Evolutionary conservation across 164 flowering plant species (phyloP).

Genomic region (Vitis rotundifolia): DNA sequence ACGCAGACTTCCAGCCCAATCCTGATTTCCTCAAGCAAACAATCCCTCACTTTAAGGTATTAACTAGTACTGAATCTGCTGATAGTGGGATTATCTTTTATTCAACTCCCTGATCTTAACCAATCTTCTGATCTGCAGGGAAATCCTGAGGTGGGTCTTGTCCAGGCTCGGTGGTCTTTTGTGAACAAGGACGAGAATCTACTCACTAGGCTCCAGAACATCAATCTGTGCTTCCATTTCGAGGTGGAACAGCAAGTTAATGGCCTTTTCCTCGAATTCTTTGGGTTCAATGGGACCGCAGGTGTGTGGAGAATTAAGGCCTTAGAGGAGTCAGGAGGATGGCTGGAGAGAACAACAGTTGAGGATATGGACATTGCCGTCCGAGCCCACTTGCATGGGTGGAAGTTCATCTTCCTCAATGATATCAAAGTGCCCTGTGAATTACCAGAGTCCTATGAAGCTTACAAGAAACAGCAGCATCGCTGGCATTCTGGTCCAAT

Average conservation of each 20-base stretch:
- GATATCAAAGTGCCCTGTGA: conserved; percentile 70
- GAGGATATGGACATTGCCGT: conserved; percentile 78
- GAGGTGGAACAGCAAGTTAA: conserved; percentile 90
- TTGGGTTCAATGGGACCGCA: conserved; percentile 85
- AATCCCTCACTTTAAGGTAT: conserved; percentile 78
- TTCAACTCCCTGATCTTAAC: no score
- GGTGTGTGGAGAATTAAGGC: conserved; percentile 87
- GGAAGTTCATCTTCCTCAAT: conserved; percentile 64
- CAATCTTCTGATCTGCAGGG: conserved; percentile 36
- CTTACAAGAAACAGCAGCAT: conserved; percentile 77
- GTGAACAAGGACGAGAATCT: conserved; percentile 79
- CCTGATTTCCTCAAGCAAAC: conserved; percentile 73
- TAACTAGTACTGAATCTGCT: neutral
- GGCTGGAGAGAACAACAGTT: conserved; percentile 82
- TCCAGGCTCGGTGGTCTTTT: conserved; percentile 78
- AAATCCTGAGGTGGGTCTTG: conserved; percentile 64
- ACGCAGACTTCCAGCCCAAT: conserved; percentile 77
- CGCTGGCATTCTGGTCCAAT: conserved; percentile 85
- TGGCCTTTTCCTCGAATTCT: conserved; percentile 67
- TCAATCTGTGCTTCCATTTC: conserved; percentile 77
- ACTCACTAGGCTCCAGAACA: conserved; percentile 75
- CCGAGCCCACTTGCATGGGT: conserved; percentile 63
- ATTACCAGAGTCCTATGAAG: conserved; percentile 72
- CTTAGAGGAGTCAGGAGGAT: conserved; percentile 74
- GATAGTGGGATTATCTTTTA: neutral